Base-by-base conservation (phyloP, 257 asterid species). In the Fraxinus excelsior region DNA sequence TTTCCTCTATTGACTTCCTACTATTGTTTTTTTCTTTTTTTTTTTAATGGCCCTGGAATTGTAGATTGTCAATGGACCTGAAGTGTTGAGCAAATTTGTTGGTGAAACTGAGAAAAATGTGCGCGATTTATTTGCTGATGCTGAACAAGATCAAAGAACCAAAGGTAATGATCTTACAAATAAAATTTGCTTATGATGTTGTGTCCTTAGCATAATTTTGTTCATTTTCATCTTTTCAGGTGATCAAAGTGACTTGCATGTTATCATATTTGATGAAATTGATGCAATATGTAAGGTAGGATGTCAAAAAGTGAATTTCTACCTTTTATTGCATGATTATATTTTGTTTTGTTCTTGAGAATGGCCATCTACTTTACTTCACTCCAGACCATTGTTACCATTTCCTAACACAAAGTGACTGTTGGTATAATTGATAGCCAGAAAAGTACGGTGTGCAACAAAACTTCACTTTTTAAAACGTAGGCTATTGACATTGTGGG, bases 31-130 rank as follows among this genome's bases (percentile, higher is more conserved):
- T 72, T 21, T 10, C 0, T 1, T 2, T 11, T 2, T 2, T 42
- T 40, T 51, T 6, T 7, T 16, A 68, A 81, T 81, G 66, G 68
- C 65, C 51, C 34, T 76, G 80, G 68, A 72, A 74, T 72, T 83
- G 29, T 86, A 96, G 99, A 89, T 96, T 82, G 98, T 96, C 80
- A 96, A 96, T 83, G 99, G 99, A 72, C 99, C 99, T 71, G 99
- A 96, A 85, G 98, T 96, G 76, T 85, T 96, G 62, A 93, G 98
- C 87, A 96, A 96, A 77, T 96, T 90, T 11, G 99, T 96, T 60
- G 99, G 99, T 87, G 99, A 96, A 86, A 93, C 98, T 66, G 99
- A 96, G 85, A 96, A 96, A 85, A 96, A 96, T 83, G 97, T 96
- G 67, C 88, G 99, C 51, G 99, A 96, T 84, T 88, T 96, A 76